Evolutionary conservation across 2,329 filamentous ascomycete genomes (phyloP), one percentile per base, ranked within the genome.

Genomic region (Mycosphaerella sp.): DNA sequence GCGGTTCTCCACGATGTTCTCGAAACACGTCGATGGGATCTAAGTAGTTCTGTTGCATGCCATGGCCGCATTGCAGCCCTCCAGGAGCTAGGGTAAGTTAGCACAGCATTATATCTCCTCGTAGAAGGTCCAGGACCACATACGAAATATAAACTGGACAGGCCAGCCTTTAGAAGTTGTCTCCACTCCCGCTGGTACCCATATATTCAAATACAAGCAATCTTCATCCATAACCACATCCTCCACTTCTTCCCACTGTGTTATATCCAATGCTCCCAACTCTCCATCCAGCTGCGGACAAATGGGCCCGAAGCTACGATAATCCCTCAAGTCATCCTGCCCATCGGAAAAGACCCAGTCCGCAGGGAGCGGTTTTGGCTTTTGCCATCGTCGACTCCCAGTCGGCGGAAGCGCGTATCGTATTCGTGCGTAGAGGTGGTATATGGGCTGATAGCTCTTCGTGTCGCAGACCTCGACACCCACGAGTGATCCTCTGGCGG

Each of bases 291-390:
- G 17, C 28, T 55, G 56, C 16, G 56, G 56, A 43, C 56, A 58
- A 30, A 55, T 55, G 8, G 51, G 39, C 18, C 56, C 56, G 35
- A 55, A 53, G 2, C 16, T 49, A 18, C 53, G 44, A 49, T 54
- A 58, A 17, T 58, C 48, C 18, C 56, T 35, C 6, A 53, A 48
- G 25, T 53, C 43, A 17, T 52, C 52, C 49, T 55, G 54, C 27
- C 53, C 53, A 36, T 58, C 47, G 12, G 49, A 53, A 41, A 58
- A 58, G 40, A 55, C 44, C 56, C 56, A 58, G 21, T 58, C 56
- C 14, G 50, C 25, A 7, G 56, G 56, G 12, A 58, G 35, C 8
- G 53, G 56, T 35, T 55, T 44, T 9, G 56, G 56, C n/a, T 54
- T 58, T 10, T 49, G 41, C 56, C 56, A 58, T 48, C 56, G 45